Conservation (phyloP, 495 filamentous ascomycete genomes). For the Neurospora tetraspora region DNA sequence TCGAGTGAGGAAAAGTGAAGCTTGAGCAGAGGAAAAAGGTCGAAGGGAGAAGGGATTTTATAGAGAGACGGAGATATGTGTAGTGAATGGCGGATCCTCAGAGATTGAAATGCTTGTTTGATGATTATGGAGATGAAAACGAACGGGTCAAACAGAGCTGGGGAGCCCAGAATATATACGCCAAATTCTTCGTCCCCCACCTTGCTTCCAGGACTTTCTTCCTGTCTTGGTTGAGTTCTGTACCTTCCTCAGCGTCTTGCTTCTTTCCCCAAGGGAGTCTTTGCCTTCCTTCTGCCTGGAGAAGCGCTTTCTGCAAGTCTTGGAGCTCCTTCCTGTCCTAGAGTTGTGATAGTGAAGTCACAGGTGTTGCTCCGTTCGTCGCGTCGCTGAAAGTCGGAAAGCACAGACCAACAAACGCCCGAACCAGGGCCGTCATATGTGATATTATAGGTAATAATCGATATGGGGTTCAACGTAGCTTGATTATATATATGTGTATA, state of each 20-base stretch:
- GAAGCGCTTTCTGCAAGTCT: neutral
- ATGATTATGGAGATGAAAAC: neutral
- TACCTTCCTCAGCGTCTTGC: neutral
- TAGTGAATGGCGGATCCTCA: neutral
- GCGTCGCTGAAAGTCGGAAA: neutral
- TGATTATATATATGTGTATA: too few relatives aligned
- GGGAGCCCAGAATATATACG: neutral
- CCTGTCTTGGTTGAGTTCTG: neutral
- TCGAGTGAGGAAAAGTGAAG: neutral
- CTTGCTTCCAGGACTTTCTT: neutral
- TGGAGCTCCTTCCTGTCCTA: neutral
- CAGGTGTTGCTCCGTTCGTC: neutral
- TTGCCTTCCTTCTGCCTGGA: neutral
- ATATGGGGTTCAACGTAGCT: too few relatives aligned
- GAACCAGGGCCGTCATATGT: neutral
- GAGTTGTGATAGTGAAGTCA: neutral
- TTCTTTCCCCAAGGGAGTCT: neutral
- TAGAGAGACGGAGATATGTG: neutral
- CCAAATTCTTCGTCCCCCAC: neutral
- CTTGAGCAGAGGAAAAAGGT: neutral
- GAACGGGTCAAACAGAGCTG: neutral
- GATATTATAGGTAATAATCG: too few relatives aligned
- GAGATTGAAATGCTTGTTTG: neutral
- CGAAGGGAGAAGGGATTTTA: neutral
- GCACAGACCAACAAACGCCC: neutral